Evolutionary conservation across 176 grass and related monocot genomes (phyloP), one percentile per base, ranked within the genome.

Genomic region (Eremochloa ophiuroides): DNA sequence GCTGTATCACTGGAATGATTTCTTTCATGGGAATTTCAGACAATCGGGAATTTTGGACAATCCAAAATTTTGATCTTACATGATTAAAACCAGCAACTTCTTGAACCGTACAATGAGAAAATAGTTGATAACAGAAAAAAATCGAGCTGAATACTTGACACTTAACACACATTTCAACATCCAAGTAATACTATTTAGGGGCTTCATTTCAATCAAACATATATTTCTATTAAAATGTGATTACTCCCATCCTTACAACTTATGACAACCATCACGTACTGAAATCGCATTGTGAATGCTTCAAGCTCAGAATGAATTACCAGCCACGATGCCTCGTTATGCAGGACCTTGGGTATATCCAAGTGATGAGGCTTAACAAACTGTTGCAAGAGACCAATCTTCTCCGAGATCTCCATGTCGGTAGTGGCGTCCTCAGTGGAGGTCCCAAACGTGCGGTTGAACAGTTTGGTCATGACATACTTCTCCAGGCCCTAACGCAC

Each of bases 401-500:
- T 98, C 47, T 94, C 84, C 0, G 86, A 93, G 66, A 94, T 92
- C 60, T 89, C 83, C 3, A 76, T 53, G 80, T 98, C 92, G 6
- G 74, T 43, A 18, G 62, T 62, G 0, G 47, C 62, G 74, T 98
- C 95, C 61, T 94, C 95, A 0, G 77, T 13, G 15, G 92, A 93
- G 0, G 78, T 73, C 62, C 81, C 88, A 66, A 94, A 98, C 25
- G 88, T 85, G 69, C 78, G 64, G 68, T 94, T 71, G 62, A 98
- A 98, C 62, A 98, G 83, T 71, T 94, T 98, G 2, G 92, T 98
- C 92, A 94, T 98, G 69, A 98, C 33, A 75, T 80, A 98, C 80
- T 98, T 98, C 85, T 94, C 95, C 35, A 98, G 83, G 58, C 92
- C 88, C 95, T 98, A 42, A 12, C 18, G 6, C 28, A n/a, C 18